phyloP scores from a whole-genome alignment of 257 asterid genomes.

The Scutellaria minor region DNA sequence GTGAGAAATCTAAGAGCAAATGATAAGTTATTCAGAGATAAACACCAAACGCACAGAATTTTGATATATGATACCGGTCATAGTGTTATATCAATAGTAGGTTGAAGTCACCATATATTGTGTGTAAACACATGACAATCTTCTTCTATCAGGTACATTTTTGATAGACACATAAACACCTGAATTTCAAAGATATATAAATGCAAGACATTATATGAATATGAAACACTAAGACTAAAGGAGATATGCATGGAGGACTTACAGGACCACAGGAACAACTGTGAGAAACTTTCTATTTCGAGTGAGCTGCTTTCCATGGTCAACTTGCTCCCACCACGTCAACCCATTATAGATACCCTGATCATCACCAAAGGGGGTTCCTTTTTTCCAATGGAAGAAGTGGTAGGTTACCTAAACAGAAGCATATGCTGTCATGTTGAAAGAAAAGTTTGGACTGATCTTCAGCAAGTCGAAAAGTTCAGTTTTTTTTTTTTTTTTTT shows the following conservation, averaged over 20 bases:
- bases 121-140: background rate
- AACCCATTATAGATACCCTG: conserved; percentile 86
- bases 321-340: conserved; percentile 98
- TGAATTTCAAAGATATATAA: background rate
- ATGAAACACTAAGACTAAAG: conserved; percentile 1
- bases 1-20: conserved; percentile 15
- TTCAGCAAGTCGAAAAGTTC: conserved; percentile 23
- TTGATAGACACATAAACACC: background rate
- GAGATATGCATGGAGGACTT: conserved; percentile 44
- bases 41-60: background rate
- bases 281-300: conserved; percentile 91
- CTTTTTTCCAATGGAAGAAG: conserved; percentile 93
- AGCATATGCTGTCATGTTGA: conserved; percentile 32
- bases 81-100: conserved; percentile 14
- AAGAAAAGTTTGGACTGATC: conserved; percentile 16
- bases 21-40: background rate
- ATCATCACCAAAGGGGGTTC: conserved; percentile 94
- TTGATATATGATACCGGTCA: conserved; percentile 8
- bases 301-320: conserved; percentile 89
- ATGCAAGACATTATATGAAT: background rate
- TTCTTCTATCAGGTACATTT: conserved; percentile 3
- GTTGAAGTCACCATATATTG: conserved; percentile 13
- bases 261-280: conserved; percentile 91
- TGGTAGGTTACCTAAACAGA: conserved; percentile 74
- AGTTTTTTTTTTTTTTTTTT: background rate